A percentile compares a stretch with the other conserved stretches of the same genome.
Evolutionary conservation across 2,329 filamentous ascomycete species (phyloP).

Genomic region (Plenodomus biglobosus): DNA sequence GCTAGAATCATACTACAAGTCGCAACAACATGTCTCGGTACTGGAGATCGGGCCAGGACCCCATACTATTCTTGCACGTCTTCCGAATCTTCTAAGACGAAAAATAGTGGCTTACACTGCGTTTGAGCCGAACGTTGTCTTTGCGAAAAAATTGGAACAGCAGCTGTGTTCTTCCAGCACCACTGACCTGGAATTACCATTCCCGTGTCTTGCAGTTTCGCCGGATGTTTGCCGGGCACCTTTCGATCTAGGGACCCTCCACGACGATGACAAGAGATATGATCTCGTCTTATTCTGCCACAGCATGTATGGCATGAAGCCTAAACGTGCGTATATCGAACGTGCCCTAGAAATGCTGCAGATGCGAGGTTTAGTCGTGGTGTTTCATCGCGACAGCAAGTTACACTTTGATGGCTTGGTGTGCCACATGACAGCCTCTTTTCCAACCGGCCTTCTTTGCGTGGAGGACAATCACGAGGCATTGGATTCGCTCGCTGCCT

Average conservation of each 20-base stretch:
- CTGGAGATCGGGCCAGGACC: constrained; percentile 64
- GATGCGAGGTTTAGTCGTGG: constrained; percentile 47
- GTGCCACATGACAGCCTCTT: constrained; percentile 51
- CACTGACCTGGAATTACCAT: constrained; percentile 32
- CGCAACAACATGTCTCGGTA: constrained; percentile 51
- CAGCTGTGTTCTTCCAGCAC: constrained; percentile 45
- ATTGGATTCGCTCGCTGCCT: constrained; percentile 57
- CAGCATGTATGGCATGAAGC: constrained; percentile 63
- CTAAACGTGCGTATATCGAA: constrained; percentile 52
- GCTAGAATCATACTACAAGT: constrained; percentile 47
- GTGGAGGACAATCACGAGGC: constrained; percentile 50
- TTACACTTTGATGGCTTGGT: constrained; percentile 54
- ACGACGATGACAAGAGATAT: constrained; percentile 45
- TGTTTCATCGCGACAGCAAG: constrained; percentile 57
- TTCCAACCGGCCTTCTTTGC: constrained; percentile 49
- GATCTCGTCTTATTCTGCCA: constrained; percentile 64
- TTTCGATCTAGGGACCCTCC: constrained; percentile 41
- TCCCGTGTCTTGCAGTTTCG: constrained; percentile 48
- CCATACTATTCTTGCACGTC: constrained; percentile 54
- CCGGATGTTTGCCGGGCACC: constrained; percentile 45
- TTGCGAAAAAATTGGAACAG: constrained; percentile 49
- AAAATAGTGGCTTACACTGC: constrained; percentile 57
- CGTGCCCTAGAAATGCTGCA: constrained; percentile 53
- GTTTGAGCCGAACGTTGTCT: constrained; percentile 56
- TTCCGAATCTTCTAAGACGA: constrained; percentile 48